phyloP scores from a whole-genome alignment of 164 flowering plant species.

The Hamamelis virginiana region DNA sequence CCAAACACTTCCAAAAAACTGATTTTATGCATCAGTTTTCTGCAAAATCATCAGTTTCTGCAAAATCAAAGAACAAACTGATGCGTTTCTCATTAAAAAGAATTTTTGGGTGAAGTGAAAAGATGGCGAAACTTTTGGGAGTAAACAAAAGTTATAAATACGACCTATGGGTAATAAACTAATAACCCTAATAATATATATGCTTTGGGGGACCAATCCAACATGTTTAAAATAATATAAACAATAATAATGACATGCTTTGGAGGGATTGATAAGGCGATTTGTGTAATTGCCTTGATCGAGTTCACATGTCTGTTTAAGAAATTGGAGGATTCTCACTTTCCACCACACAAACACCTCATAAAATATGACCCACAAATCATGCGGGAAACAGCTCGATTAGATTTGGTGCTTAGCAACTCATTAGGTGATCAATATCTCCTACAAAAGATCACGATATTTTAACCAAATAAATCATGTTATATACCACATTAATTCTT shows the following conservation, averaged over 20 bases:
- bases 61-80: too few relatives aligned
- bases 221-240: background rate
- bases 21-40: too few relatives aligned
- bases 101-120: too few relatives aligned
- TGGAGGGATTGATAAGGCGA: constrained; percentile 8
- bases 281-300: constrained; percentile 21
- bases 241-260: constrained; percentile 6
- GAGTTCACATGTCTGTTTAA: constrained; percentile 49
- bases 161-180: too few relatives aligned
- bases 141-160: too few relatives aligned
- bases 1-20: too few relatives aligned
- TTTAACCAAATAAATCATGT: background rate
- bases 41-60: too few relatives aligned
- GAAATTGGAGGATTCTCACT: constrained; percentile 34
- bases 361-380: constrained; percentile 57
- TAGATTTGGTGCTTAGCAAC: constrained; percentile 47
- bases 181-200: background rate
- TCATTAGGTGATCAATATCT: background rate
- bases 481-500: background rate
- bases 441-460: background rate
- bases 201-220: background rate
- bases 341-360: constrained; percentile 46
- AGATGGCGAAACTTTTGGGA: too few relatives aligned
- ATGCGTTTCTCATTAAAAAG: too few relatives aligned
- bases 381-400: constrained; percentile 66